Conservation (phyloP, 129 eudicot genomes). For the Cynara cardunculus region DNA sequence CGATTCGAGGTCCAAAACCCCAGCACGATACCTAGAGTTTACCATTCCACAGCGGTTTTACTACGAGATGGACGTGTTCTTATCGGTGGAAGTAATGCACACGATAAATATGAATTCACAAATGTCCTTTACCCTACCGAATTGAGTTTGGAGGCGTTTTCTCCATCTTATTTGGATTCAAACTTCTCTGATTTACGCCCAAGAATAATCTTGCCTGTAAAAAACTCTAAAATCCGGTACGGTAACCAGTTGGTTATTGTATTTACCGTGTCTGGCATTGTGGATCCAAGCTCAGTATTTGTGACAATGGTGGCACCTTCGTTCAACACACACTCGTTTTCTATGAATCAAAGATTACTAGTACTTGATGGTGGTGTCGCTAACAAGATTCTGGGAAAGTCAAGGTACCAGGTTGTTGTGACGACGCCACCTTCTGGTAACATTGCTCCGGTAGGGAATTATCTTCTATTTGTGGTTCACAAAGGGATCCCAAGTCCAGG, state of each 20-base stretch:
- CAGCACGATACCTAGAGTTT: constrained; percentile 49
- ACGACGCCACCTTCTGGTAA: constrained; percentile 39
- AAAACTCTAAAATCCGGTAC: constrained; percentile 28
- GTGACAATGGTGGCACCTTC: constrained; percentile 80
- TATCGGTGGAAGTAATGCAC: constrained; percentile 75
- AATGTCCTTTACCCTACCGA: constrained; percentile 63
- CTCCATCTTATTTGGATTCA: constrained; percentile 59
- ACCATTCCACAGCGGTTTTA: constrained; percentile 55
- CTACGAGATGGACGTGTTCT: constrained; percentile 60
- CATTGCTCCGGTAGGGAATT: constrained; percentile 56
- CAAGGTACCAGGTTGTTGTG: constrained; percentile 37
- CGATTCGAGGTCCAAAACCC: constrained; percentile 53
- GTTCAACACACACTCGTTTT: constrained; percentile 65
- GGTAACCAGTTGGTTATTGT: constrained; percentile 26
- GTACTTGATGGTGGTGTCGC: constrained; percentile 28
- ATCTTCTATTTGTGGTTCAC: constrained; percentile 63
- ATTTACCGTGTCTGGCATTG: constrained; percentile 31
- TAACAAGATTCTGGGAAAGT: constrained; percentile 27
- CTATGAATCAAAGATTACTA: constrained; percentile 71
- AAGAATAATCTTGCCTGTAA: constrained; percentile 31
- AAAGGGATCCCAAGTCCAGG: constrained; percentile 63
- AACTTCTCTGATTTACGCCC: constrained; percentile 40
- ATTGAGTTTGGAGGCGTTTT: constrained; percentile 63
- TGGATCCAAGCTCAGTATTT: constrained; percentile 24
- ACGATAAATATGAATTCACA: constrained; percentile 44